Evolutionary conservation across 192 early-diverging fungal genomes (phyloP).

Genomic region (Dimargaris xerosporica): DNA sequence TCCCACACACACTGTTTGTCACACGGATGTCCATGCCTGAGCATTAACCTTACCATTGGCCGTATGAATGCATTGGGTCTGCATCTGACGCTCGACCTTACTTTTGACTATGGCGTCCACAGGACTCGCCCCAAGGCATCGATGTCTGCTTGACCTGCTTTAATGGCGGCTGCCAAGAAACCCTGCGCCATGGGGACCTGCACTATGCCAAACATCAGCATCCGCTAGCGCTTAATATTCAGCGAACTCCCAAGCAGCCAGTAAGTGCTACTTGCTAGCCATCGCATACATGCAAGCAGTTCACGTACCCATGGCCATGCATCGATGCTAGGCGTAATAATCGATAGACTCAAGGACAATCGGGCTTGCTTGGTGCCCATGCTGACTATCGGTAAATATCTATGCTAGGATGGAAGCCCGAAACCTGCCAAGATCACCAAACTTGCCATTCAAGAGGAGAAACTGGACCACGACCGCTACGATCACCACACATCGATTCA

Average conservation of each 20-base stretch:
- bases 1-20: constrained; percentile 12
- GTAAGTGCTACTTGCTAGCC: neutral
- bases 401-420: constrained; percentile 10
- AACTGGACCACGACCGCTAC: constrained; percentile 46
- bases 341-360: neutral
- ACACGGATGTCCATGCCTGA: neutral
- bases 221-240: constrained; percentile 71
- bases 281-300: neutral
- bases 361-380: neutral
- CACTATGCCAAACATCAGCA: constrained; percentile 65
- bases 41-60: neutral
- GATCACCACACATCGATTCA: constrained; percentile 56
- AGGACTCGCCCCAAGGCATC: constrained; percentile 64
- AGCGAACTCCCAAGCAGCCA: constrained; percentile 33
- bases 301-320: neutral
- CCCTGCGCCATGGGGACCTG: constrained; percentile 52
- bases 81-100: neutral
- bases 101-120: constrained; percentile 1
- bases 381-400: neutral
- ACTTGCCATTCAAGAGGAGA: constrained; percentile 70
- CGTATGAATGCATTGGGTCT: neutral
- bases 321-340: neutral
- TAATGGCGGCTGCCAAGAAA: constrained; percentile 68
- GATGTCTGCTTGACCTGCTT: constrained; percentile 93
- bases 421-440: constrained; percentile 71